Evolutionary conservation across 2,329 filamentous ascomycete species (phyloP).

Genomic region (Trichoderma brevicompactum): DNA sequence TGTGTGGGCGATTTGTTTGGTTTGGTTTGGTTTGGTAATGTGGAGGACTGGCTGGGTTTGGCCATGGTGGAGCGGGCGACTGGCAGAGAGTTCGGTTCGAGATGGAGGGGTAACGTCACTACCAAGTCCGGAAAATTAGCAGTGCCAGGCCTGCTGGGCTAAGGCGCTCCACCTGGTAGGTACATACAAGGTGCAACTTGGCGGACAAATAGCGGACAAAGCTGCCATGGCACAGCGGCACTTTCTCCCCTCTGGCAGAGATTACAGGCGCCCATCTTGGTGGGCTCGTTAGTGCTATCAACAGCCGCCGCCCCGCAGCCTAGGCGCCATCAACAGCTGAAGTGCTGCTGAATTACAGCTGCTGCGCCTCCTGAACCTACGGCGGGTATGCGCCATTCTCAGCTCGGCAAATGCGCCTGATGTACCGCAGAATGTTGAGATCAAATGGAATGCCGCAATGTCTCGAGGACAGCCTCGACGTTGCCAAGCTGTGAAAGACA

Average conservation of each 20-base stretch:
- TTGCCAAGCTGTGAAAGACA: neutral
- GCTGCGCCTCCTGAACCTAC: neutral
- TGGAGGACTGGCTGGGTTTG: conserved; percentile 19
- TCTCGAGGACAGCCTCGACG: neutral
- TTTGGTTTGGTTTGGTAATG: neutral
- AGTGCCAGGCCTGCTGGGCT: conserved; percentile 1
- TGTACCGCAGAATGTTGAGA: neutral
- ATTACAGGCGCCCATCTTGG: conserved; percentile 2
- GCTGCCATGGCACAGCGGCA: neutral
- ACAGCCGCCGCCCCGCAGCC: no score
- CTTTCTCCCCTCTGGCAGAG: no score
- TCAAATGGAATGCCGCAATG: conserved; percentile 19
- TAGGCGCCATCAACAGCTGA: no score
- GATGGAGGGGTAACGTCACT: conserved; percentile 31
- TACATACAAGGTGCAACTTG: neutral
- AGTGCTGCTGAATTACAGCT: neutral
- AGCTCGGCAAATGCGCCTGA: neutral
- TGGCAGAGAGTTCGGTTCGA: conserved; percentile 2
- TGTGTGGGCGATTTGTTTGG: neutral
- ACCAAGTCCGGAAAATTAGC: conserved; percentile 27
- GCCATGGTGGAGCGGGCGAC: conserved; percentile 12
- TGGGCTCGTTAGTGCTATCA: neutral
- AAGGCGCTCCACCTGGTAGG: neutral
- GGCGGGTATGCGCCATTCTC: neutral
- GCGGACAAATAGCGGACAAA: conserved; percentile 19